Base-by-base conservation (phyloP, 2,329 filamentous ascomycete genomes). In the Xylariaceae sp. region DNA sequence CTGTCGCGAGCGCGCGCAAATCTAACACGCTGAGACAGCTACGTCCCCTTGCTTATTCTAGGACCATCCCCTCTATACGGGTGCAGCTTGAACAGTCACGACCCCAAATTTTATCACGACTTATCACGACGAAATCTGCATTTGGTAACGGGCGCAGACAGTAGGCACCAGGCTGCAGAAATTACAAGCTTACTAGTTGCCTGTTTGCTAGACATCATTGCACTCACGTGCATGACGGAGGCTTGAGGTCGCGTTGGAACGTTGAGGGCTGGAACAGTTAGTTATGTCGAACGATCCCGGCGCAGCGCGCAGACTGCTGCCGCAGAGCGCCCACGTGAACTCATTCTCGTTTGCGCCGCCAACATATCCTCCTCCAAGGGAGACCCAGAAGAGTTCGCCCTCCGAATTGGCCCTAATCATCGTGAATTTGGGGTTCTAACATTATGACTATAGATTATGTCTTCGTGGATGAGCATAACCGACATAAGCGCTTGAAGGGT, bases 381-480 rank as follows among this genome's bases (percentile, higher is more conserved):
- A 92, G 73, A 90, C 89, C 56, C 89, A 93, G 69, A 93, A 92
- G 78, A 93, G 89, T 93, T 79, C 80, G 87, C 71, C 50, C 40
- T 52, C 56, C 53, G 48, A 49, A 36, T 47, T 20, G 40, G 27
- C 52, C 43, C 48, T 29, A 50, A 24, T 11, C 27, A 20, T 32
- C 26, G 24, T 42, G 33, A 43, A 32, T 32, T 21, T 47, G 23
- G 29, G 51, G n/a, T 52, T 50, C 61, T 63, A 53, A 62, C 59
- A 15, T 49, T 32, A 24, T 50, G 29, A 32, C 50, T 59, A 48
- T 69, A 96, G 92, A 97, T 73, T 97, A 97, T 89, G 94, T 97
- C 66, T 97, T 97, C 70, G 94, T 97, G 53, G 93, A 97, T 73
- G 93, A 97, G 73, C 94, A 97, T 74, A 97, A 97, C 77, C 88